phyloP scores from a whole-genome alignment of 805 yeast species.

The Myxozyma melibiosi region DNA sequence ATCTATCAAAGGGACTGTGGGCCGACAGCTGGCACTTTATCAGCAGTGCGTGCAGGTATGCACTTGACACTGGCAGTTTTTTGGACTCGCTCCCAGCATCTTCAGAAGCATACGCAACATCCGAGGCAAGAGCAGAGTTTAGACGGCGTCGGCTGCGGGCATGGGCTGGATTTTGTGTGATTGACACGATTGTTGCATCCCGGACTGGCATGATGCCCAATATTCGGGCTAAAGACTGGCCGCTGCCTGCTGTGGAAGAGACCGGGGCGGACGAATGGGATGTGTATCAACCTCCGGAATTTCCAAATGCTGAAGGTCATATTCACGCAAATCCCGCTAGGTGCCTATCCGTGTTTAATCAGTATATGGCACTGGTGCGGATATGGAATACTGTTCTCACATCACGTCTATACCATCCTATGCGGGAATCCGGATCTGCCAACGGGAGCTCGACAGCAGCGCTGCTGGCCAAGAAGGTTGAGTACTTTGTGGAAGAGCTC shows the following conservation, averaged over 20 bases:
- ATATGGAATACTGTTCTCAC: constrained; percentile 14
- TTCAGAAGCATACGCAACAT: neutral
- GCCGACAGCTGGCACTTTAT: constrained; percentile 11
- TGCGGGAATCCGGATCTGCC: neutral
- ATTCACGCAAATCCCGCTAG: constrained; percentile 11
- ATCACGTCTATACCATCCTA: constrained; percentile 7
- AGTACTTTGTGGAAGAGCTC: constrained; percentile 6
- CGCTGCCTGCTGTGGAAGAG: constrained; percentile 2
- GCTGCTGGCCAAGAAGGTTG: constrained; percentile 1
- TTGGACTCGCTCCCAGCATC: constrained; percentile 2
- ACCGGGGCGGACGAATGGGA: constrained; percentile 22
- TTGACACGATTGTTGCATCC: constrained; percentile 18
- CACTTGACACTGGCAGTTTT: neutral
- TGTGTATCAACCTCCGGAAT: constrained; percentile 2
- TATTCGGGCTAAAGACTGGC: constrained; percentile 15
- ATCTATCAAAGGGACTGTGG: constrained; percentile 16
- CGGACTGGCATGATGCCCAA: constrained; percentile 9
- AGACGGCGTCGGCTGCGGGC: neutral
- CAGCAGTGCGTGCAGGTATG: constrained; percentile 4
- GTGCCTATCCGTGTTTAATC: constrained; percentile 17
- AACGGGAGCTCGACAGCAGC: neutral
- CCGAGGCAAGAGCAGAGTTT: neutral
- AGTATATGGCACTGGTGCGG: constrained; percentile 8
- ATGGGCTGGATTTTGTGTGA: constrained; percentile 13
- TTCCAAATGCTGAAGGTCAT: neutral